Base-by-base conservation (phyloP, 371 early-diverging fungal species). In the Syncephalastrum racemosum region DNA sequence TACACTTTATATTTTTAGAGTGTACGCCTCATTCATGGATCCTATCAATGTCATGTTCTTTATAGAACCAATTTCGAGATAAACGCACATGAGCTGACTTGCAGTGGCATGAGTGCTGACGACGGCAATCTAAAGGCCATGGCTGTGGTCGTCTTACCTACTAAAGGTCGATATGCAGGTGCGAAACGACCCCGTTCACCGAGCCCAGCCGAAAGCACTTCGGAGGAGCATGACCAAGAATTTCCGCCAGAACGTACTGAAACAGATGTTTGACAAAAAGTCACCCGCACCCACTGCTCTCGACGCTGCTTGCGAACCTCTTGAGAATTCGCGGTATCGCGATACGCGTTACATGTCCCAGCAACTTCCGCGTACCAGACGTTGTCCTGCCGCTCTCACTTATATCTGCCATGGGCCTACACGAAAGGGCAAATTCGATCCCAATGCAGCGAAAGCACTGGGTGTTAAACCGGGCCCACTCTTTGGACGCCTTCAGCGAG, bases 371-470 rank as follows among this genome's bases (percentile, higher is more conserved):
- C 56, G 56, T 58, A 72, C 84, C 4, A 62, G 31, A 3, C 81
- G 81, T 5, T 63, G 63, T 44, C 59, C 72, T 4, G 59, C 70
- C 4, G 82, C 84, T 3, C 65, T 90, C 41, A 82, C 84, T 36
- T 95, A 90, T 59, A 85, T 95, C 15, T 87, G 88, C 63, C 84
- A 84, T 50, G 92, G 94, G 0, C 87, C 92, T 0, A 79, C 71
- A 2, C 77, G 89, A 14, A 85, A 84, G 0, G 95, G 97, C 13
- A 96, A 91, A 62, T 95, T 97, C 68, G 81, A 93, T 58, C 72
- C 80, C 12, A 52, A 80, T 12, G 86, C 84, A 0, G 97, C 97
- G 0, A 19, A 70, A 25, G 80, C 64, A n/a, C 78, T 96, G 1
- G 95, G 94, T 1, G 70, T 97, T 1, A 74, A 74, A 44, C 84